Conservation (phyloP, 352 stramenopile species). For the Halophytophthora batemanensis region DNA sequence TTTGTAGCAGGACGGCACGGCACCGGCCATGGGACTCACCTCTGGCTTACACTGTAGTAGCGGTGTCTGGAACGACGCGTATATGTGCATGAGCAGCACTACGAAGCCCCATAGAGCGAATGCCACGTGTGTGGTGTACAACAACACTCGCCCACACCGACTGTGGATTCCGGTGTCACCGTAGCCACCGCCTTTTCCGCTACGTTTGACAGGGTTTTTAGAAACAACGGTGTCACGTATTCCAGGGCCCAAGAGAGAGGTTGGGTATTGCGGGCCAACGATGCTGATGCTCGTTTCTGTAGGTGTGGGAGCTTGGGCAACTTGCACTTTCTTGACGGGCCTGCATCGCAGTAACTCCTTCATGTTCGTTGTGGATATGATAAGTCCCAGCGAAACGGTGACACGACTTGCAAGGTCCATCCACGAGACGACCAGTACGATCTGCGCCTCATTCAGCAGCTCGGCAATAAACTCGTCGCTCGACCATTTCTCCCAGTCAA, state of each 20-base stretch:
- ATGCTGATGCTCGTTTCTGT: background rate
- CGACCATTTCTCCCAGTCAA: conserved; percentile 3
- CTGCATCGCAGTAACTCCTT: conserved; percentile 14
- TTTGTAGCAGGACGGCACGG: conserved; percentile 23
- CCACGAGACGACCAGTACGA: conserved; percentile 27
- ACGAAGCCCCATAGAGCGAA: conserved; percentile 17
- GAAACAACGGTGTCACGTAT: too few species aligned
- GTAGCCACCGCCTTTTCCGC: too few species aligned
- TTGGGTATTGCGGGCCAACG: background rate
- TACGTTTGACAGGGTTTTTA: too few species aligned
- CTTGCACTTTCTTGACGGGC: too few species aligned
- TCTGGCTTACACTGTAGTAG: conserved; percentile 13
- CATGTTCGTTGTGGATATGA: conserved; percentile 14
- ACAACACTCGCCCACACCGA: too few species aligned
- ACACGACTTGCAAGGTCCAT: conserved; percentile 14
- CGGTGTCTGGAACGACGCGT: conserved; percentile 4
- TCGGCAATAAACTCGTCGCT: conserved; percentile 11
- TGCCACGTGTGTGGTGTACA: too few species aligned
- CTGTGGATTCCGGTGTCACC: too few species aligned
- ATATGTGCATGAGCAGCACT: conserved; percentile 17
- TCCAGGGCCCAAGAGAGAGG: conserved; percentile 1
- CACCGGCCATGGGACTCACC: conserved; percentile 27
- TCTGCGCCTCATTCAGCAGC: conserved; percentile 24
- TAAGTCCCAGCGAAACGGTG: conserved; percentile 18
- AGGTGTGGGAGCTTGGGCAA: background rate